Conservation (phyloP, 352 stramenopile species). For the Globisporangium paroecandrum region DNA sequence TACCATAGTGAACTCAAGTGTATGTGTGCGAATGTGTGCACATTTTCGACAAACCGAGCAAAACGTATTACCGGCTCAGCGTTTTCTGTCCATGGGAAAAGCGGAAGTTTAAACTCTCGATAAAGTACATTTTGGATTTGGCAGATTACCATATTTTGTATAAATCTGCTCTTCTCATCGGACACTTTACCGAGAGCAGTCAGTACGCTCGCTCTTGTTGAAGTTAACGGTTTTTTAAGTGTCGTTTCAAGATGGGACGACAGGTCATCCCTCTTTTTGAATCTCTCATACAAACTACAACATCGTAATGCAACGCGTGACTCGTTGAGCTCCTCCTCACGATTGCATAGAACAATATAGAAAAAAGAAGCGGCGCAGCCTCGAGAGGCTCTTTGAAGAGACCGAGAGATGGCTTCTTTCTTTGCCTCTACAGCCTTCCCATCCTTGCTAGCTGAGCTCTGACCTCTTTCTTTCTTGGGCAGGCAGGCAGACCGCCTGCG, state of each 20-base stretch:
- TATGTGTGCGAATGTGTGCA: not conserved
- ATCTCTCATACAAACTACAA: not conserved
- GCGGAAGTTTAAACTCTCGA: slow-evolving; percentile 3
- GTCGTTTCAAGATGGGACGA: not conserved
- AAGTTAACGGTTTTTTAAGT: slow-evolving; percentile 2
- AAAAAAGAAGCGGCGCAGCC: not conserved
- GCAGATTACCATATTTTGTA: not conserved
- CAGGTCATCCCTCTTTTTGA: slow-evolving; percentile 12
- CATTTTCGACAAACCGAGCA: not conserved
- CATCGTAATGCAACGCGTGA: not conserved
- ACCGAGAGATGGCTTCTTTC: not conserved
- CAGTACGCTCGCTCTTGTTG: not conserved
- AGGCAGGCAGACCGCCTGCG: too few species aligned
- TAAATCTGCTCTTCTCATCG: not conserved
- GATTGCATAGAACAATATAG: not conserved
- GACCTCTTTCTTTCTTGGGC: not conserved
- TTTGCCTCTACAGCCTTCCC: not conserved
- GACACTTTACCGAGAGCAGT: not conserved
- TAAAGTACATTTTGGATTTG: not conserved
- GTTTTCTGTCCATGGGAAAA: not conserved
- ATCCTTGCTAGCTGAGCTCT: not conserved
- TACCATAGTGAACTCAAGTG: too few species aligned
- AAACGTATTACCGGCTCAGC: not conserved
- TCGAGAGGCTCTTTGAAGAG: not conserved
- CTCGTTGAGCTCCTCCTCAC: not conserved